phyloP scores from a whole-genome alignment of 2,329 filamentous ascomycete species.

The Paradendryphiella salina region DNA sequence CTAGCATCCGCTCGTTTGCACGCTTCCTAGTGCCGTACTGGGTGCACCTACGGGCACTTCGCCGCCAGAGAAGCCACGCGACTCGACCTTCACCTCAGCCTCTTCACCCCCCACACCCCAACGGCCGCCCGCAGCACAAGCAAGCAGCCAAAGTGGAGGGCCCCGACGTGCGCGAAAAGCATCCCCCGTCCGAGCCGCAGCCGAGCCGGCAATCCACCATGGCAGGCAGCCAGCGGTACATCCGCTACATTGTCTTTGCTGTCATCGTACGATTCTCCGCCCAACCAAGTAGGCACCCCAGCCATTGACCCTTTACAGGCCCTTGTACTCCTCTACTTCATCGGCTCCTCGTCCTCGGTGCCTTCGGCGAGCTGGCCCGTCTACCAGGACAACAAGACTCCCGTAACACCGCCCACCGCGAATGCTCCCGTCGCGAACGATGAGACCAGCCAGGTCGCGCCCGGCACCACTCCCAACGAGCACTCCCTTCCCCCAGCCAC shows the following conservation, averaged over 20 bases:
- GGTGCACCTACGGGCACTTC: not conserved
- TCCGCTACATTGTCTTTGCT: constrained; percentile 75
- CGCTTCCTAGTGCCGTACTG: not conserved
- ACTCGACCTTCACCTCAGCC: not conserved
- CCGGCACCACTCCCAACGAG: constrained; percentile 42
- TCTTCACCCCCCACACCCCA: constrained; percentile 7
- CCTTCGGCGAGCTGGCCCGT: constrained; percentile 43
- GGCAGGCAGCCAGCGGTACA: constrained; percentile 71
- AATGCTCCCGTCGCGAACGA: constrained; percentile 18
- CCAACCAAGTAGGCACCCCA: not conserved
- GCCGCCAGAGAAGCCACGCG: constrained; percentile 3
- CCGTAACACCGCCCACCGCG: constrained; percentile 18
- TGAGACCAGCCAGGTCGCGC: constrained; percentile 14
- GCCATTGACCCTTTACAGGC: constrained; percentile 48
- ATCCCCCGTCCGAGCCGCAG: constrained; percentile 21
- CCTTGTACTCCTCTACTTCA: constrained; percentile 77
- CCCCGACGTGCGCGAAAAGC: constrained; percentile 26
- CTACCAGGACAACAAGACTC: constrained; percentile 27
- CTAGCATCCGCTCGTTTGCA: constrained; percentile 13
- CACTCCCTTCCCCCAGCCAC: constrained; percentile 48
- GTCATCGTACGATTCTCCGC: constrained; percentile 65
- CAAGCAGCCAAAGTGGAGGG: constrained; percentile 35
- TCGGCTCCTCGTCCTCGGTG: constrained; percentile 65
- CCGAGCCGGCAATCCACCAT: constrained; percentile 60
- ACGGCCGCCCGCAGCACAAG: constrained; percentile 14